Evolutionary conservation across 257 asterid species (phyloP).

Genomic region (Cynanchum wilfordii): DNA sequence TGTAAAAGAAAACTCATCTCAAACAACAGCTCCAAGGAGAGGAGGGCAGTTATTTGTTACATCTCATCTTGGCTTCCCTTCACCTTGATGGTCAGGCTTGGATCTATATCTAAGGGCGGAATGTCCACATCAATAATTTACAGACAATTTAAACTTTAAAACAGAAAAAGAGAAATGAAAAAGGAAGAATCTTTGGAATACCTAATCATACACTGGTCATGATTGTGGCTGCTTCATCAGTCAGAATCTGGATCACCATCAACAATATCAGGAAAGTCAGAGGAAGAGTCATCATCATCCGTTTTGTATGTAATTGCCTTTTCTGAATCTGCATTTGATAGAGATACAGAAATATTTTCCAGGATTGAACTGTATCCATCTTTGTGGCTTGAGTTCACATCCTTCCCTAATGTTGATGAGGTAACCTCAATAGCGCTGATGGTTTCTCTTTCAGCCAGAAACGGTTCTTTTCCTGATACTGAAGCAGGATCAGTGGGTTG

Average conservation of each 20-base stretch:
- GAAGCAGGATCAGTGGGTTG: constrained; percentile 15
- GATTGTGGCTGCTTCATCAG: constrained; percentile 17
- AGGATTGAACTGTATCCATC: constrained; percentile 16
- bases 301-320: constrained; percentile 27
- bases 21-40: not conserved
- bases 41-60: not conserved
- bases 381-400: constrained; percentile 11
- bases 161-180: not conserved
- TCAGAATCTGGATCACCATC: constrained; percentile 80
- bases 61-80: not conserved
- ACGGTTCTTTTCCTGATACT: constrained; percentile 18
- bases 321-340: constrained; percentile 19
- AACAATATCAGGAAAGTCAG: constrained; percentile 62
- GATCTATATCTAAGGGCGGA: not conserved
- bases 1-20: not conserved
- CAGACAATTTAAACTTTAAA: not conserved
- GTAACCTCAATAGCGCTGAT: constrained; percentile 9
- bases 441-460: constrained; percentile 13
- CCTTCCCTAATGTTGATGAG: constrained; percentile 18
- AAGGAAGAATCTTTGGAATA: not conserved
- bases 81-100: not conserved
- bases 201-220: not conserved
- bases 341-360: constrained; percentile 31
- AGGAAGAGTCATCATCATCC: constrained; percentile 31
- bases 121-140: not conserved